Base-by-base conservation (phyloP, 805 yeast species). In the Kuraishia hungarica region DNA sequence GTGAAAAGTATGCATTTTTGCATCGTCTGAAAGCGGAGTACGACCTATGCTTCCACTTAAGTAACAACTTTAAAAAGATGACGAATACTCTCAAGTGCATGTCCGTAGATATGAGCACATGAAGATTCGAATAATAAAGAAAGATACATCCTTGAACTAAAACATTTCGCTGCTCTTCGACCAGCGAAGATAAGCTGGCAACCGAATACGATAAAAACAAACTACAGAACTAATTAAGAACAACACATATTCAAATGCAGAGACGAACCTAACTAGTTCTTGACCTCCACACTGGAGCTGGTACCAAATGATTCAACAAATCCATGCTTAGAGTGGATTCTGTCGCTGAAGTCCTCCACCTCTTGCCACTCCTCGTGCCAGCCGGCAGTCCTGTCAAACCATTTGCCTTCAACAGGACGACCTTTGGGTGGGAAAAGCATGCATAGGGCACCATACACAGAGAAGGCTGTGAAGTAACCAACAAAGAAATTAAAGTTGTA, bases 401-500 rank as follows among this genome's bases (percentile, higher is more conserved):
- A 50, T 21, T 23, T 48, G 20, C 21, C 28, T n/a, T 62, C 64
- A 2, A 58, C 65, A 20, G 82, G 81, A 55, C 72, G 61, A 54
- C 84, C 83, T 20, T 54, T 50, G 28, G 64, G 52, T 7, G 93
- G 92, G 64, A 72, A 81, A 24, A 81, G 51, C 56, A 72, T 69
- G 51, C 82, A 77, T 56, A 87, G 63, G 1, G 76, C 35, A 21
- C 80, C 74, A 67, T 89, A 86, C 2, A 84, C 73, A 2, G 75
- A 49, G 55, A 79, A 79, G 0, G 96, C 74, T 1, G 80, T 67
- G 39, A 82, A 62, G 69, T 86, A 88, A 1, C 97, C 97, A 57
- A 85, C 78, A 60, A 90, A 83, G 74, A 84, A 90, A 67, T 86
- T 86, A 61, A 90, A 72, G 58, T 84, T 73, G 73, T 87, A 90